These are phyloP conservation scores for Diaporthe australafricana DNA, from an alignment of 2,329 filamentous ascomycete genomes.

Conservation along the genomic window DNA sequence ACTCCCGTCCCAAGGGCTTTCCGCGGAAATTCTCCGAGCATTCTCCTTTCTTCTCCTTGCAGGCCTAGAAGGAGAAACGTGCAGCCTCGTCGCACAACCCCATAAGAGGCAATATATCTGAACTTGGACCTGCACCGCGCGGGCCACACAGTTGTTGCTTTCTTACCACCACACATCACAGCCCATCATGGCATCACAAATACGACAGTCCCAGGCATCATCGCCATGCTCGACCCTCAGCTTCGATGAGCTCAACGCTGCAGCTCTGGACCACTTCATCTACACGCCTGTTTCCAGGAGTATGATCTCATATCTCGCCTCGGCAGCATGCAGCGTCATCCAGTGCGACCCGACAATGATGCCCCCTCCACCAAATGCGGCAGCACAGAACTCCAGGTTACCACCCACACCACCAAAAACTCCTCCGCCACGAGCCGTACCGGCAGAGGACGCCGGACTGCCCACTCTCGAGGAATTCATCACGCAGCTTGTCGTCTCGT, in stretches of 20 bases:
- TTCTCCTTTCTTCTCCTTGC: conserved; percentile 32
- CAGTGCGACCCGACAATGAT: conserved; percentile 76
- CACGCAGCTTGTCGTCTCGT: conserved; percentile 87
- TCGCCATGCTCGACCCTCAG: conserved; percentile 51
- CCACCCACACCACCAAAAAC: conserved; percentile 64
- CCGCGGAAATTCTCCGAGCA: conserved; percentile 37
- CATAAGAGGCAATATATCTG: conserved; percentile 37
- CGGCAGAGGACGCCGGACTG: conserved; percentile 65
- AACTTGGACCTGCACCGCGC: conserved; percentile 38
- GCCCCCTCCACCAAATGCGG: conserved; percentile 54
- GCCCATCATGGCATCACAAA: conserved; percentile 58
- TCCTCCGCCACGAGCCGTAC: conserved; percentile 57
- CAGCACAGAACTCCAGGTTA: conserved; percentile 50
- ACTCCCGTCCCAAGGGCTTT: conserved; percentile 32
- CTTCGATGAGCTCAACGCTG: conserved; percentile 73
- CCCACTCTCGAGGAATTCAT: conserved; percentile 93
- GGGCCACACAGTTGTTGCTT: background rate
- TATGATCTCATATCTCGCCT: conserved; percentile 83
- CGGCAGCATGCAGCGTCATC: conserved; percentile 82
- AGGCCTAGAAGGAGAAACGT: conserved; percentile 36
- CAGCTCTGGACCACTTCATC: conserved; percentile 83
- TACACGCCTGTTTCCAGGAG: conserved; percentile 78
- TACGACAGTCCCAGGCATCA: conserved; percentile 6
- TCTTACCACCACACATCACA: conserved; percentile 43
- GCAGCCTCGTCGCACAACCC: conserved; percentile 42